Percentiles rank a stretch among this genome's conserved stretches.
phyloP scores from a whole-genome alignment of 768 basidiomycete genomes.

The Daedaleopsis nitida region DNA sequence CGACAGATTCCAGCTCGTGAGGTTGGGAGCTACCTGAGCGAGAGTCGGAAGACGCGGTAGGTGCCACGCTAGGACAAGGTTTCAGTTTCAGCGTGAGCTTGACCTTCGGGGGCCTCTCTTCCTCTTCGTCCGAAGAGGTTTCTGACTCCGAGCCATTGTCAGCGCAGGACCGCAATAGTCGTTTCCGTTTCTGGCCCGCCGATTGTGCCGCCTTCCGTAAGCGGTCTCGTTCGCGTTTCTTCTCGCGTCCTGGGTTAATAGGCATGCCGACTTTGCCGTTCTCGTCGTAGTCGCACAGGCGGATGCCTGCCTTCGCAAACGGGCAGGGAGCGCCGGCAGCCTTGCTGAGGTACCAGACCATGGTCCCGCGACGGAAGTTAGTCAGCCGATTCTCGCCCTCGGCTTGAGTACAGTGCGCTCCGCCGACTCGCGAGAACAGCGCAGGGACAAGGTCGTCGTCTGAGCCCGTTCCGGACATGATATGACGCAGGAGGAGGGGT shows the following conservation, averaged over 20 bases:
- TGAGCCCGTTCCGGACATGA: constrained; percentile 66
- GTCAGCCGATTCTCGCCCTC: constrained; percentile 47
- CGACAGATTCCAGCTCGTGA: constrained; percentile 30
- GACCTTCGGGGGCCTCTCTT: constrained; percentile 59
- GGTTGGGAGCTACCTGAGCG: constrained; percentile 16
- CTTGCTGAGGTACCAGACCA: constrained; percentile 79
- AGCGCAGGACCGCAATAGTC: constrained; percentile 37
- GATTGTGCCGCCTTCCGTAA: constrained; percentile 36
- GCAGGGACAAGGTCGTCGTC: constrained; percentile 79
- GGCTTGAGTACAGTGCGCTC: constrained; percentile 50
- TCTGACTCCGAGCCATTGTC: constrained; percentile 26
- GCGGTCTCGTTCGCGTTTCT: constrained; percentile 34
- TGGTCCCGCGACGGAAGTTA: constrained; percentile 77
- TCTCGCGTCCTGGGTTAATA: constrained; percentile 28
- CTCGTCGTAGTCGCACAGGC: constrained; percentile 66
- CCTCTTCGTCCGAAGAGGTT: constrained; percentile 32
- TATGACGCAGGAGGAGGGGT: constrained; percentile 72
- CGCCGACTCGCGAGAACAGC: constrained; percentile 68
- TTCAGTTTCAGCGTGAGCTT: constrained; percentile 71
- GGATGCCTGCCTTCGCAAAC: constrained; percentile 72
- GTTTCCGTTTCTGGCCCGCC: constrained; percentile 50
- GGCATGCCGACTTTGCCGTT: constrained; percentile 42
- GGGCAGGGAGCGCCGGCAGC: constrained; percentile 78
- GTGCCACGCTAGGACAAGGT: constrained; percentile 40
- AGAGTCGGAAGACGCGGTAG: constrained; percentile 25